These are phyloP conservation scores for Paxillus involutus DNA, from an alignment of 768 basidiomycete species.

Conservation along the genomic window DNA sequence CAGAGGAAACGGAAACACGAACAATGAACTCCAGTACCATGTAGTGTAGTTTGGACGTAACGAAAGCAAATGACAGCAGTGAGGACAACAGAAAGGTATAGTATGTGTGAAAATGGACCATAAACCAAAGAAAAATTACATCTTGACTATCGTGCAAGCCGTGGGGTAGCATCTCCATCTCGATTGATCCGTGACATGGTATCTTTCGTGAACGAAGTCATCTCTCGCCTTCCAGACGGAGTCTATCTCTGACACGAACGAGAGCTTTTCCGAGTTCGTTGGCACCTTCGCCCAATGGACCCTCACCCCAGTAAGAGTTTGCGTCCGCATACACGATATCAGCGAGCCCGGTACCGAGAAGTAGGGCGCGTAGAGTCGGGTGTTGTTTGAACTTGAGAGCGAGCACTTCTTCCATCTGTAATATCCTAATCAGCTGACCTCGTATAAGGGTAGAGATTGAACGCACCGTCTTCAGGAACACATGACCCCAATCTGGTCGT, in stretches of 20 bases:
- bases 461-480: constrained; percentile 52
- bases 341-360: constrained; percentile 53
- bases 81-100: not conserved
- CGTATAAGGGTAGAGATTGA: not conserved
- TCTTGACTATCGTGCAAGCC: not conserved
- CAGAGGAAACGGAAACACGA: constrained; percentile 20
- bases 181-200: not conserved
- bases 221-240: constrained; percentile 33
- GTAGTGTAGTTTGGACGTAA: not conserved
- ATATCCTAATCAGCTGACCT: not conserved
- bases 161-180: not conserved
- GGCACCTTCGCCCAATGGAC: constrained; percentile 44
- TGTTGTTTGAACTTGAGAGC: constrained; percentile 74
- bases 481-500: constrained; percentile 55
- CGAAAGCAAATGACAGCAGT: not conserved
- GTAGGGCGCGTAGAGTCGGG: constrained; percentile 48
- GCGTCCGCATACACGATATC: constrained; percentile 54
- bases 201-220: not conserved
- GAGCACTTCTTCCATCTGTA: constrained; percentile 68
- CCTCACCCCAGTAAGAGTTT: constrained; percentile 72
- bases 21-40: not conserved
- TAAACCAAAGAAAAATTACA: not conserved
- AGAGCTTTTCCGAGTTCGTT: constrained; percentile 69
- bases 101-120: not conserved
- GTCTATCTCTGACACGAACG: constrained; percentile 50